Conservation (phyloP, 2,329 filamentous ascomycete species). For the Aureobasidium subglaciale region DNA sequence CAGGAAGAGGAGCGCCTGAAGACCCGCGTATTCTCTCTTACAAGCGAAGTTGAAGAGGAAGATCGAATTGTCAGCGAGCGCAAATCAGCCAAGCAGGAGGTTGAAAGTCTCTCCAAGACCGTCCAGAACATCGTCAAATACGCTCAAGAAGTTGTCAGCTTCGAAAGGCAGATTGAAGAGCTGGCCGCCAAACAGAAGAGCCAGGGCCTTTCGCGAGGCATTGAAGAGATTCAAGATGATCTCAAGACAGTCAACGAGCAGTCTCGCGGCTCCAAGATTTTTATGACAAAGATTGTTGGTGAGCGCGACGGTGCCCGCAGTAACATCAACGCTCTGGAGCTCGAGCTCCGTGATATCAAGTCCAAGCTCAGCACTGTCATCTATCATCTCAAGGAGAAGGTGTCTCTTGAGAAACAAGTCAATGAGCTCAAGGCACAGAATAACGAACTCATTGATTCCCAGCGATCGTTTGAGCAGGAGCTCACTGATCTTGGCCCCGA, state of each 20-base stretch:
- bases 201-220: constrained; percentile 56
- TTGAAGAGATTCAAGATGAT: constrained; percentile 78
- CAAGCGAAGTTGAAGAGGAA: constrained; percentile 48
- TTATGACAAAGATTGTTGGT: constrained; percentile 56
- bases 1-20: constrained; percentile 53
- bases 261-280: constrained; percentile 55
- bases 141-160: constrained; percentile 62
- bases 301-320: constrained; percentile 68
- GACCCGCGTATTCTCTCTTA: constrained; percentile 31
- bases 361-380: constrained; percentile 64
- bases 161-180: constrained; percentile 66
- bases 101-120: constrained; percentile 69
- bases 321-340: constrained; percentile 60
- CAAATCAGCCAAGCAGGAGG: constrained; percentile 60
- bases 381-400: constrained; percentile 76
- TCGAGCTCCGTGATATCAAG: constrained; percentile 67
- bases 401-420: constrained; percentile 61
- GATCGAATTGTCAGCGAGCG: constrained; percentile 58
- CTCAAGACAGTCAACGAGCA: constrained; percentile 62
- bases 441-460: constrained; percentile 59
- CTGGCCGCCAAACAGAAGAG: constrained; percentile 70
- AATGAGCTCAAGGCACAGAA: constrained; percentile 65
- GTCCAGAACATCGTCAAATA: constrained; percentile 69
- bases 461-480: constrained; percentile 63
- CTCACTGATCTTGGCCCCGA: constrained; percentile 68